Conservation (phyloP, 345 rosid genomes). For the Gynandropsis gynandra region DNA sequence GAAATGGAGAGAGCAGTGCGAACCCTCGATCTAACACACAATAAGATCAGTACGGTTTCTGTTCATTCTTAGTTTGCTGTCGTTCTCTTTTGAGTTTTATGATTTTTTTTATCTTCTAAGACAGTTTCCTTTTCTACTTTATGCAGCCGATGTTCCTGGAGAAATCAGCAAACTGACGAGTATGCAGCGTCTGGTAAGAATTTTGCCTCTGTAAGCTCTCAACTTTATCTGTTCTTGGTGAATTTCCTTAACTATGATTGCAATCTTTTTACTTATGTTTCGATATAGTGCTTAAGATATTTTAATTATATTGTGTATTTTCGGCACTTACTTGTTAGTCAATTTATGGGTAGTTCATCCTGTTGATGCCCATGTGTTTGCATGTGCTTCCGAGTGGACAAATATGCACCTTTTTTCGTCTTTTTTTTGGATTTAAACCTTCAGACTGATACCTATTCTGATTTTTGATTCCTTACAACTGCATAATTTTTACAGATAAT, state of each 20-base stretch:
- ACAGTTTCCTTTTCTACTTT: conserved; percentile 38
- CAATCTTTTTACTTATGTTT: not conserved
- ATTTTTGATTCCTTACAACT: not conserved
- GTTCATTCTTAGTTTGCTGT: not conserved
- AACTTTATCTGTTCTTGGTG: not conserved
- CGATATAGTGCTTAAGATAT: not conserved
- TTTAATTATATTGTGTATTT: too few species aligned
- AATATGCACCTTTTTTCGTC: too few species aligned
- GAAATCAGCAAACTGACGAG: conserved; percentile 68
- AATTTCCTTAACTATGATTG: not conserved
- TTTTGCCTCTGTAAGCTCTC: not conserved
- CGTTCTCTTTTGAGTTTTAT: not conserved
- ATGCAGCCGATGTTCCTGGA: conserved; percentile 78
- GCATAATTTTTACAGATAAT: conserved; percentile 42
- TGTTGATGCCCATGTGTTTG: too few species aligned
- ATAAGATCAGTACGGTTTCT: conserved; percentile 60
- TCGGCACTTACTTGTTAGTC: too few species aligned
- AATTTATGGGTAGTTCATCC: too few species aligned
- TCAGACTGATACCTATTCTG: too few species aligned
- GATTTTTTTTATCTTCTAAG: not conserved
- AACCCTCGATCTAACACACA: conserved; percentile 80
- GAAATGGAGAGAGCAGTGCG: conserved; percentile 68
- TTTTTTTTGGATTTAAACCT: too few species aligned
- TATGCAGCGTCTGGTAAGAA: conserved; percentile 85
- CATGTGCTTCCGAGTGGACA: too few species aligned